phyloP scores from a whole-genome alignment of 257 asterid genomes.

The Solanum ahanhuiri region DNA sequence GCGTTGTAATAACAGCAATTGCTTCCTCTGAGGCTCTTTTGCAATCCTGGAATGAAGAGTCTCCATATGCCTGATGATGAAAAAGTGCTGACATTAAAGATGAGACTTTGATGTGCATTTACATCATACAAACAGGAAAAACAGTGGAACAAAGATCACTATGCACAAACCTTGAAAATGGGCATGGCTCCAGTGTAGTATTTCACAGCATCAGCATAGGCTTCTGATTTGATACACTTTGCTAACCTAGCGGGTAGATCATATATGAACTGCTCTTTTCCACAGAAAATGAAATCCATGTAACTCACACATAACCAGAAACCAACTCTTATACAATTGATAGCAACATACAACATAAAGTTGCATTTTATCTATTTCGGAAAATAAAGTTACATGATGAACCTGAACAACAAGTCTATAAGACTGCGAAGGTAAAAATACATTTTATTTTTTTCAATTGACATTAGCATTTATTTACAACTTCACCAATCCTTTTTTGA shows the following conservation, averaged over 20 bases:
- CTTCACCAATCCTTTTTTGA: background rate
- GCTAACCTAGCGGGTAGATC: constrained; percentile 89
- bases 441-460: background rate
- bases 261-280: constrained; percentile 87
- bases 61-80: constrained; percentile 73
- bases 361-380: background rate
- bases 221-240: constrained; percentile 87
- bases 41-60: constrained; percentile 93
- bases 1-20: constrained; percentile 41
- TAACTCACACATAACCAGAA: constrained; percentile 25
- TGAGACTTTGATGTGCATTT: background rate
- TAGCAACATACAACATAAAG: background rate
- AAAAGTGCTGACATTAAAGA: constrained; percentile 5
- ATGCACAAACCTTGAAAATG: constrained; percentile 66
- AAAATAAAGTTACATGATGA: background rate
- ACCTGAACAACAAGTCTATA: background rate
- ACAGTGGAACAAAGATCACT: background rate
- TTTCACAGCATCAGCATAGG: constrained; percentile 95
- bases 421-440: background rate
- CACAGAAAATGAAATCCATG: constrained; percentile 27
- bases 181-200: constrained; percentile 95
- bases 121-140: background rate
- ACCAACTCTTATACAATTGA: constrained; percentile 3
- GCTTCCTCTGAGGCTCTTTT: constrained; percentile 90
- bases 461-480: background rate